phyloP scores from a whole-genome alignment of 345 rosid genomes.

The Citrus cavaleriei region DNA sequence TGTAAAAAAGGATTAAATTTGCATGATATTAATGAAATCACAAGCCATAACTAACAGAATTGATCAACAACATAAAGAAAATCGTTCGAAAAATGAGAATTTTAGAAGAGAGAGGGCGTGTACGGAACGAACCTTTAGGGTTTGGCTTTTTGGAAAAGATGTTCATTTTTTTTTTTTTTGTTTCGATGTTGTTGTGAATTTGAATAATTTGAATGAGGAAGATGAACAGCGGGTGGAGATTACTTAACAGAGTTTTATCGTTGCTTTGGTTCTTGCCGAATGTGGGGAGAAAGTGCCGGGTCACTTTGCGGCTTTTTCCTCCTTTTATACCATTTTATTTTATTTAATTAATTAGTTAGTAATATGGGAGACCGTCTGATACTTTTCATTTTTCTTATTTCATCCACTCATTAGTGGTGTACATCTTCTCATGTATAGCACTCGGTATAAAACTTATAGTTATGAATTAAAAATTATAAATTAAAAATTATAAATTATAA shows the following conservation, averaged over 20 bases:
- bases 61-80: background rate
- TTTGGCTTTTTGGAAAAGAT: constrained; percentile 68
- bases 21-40: background rate
- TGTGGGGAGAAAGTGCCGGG: constrained; percentile 18
- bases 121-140: constrained; percentile 54
- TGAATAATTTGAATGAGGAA: background rate
- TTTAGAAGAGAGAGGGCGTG: background rate
- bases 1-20: background rate
- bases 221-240: background rate
- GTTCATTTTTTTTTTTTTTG: constrained; percentile 32
- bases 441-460: no score
- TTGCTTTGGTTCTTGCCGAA: constrained; percentile 8
- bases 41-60: background rate
- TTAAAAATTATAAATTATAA: no score
- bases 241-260: background rate
- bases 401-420: no score
- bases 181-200: no score
- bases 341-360: no score
- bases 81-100: background rate
- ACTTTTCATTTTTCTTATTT: no score
- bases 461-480: no score
- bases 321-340: background rate
- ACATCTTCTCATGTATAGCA: no score
- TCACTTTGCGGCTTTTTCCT: constrained; percentile 5
- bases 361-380: no score